Evolutionary conservation across 177 flowering plant genomes (phyloP), one percentile per base, ranked within the genome.

Genomic region (Tripterygium wilfordii): DNA sequence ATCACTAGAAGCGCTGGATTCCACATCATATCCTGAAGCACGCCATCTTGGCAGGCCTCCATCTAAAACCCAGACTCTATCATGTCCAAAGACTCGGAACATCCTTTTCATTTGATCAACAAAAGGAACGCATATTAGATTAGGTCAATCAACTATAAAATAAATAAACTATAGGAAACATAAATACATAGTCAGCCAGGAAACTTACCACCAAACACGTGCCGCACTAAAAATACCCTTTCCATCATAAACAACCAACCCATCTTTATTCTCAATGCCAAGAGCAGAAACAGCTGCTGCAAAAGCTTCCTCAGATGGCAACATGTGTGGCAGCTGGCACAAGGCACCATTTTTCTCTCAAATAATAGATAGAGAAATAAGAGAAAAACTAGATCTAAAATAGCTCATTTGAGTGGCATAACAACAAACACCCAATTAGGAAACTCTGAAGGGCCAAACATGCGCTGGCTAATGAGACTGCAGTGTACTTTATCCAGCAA

Each of bases 11-110:
- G 99, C 97, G 78, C 96, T 89, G 26, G 99, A 94, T 75, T 94
- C 97, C 48, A 94, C 99, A 74, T 94, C 99, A 76, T 62, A 94
- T 29, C 97, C 99, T 54, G 88, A 78, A 45, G 92, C 90, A 54
- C 99, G 97, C 97, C 97, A 94, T 51, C 59, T 79, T 40, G 97
- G 99, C 56, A 94, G 65, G 53, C 99, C 99, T 48, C 99, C 99
- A 75, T 94, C 95, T 45, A 94, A 64, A 28, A 94, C 97, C 97
- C 97, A 89, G 46, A 94, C 72, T 68, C 71, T 78, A 36, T 94
- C 90, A 68, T 94, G 99, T 61, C 99, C 99, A 72, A 89, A 94
- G 4, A 85, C 99, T 72, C 97, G 77, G 48, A 94, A 94, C 99
- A 89, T 89, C 99, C 99, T 94, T 65, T 47, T 38, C 57, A 74